Base-by-base conservation (phyloP, 2,329 filamentous ascomycete species). In the Sphaerulina musiva region DNA sequence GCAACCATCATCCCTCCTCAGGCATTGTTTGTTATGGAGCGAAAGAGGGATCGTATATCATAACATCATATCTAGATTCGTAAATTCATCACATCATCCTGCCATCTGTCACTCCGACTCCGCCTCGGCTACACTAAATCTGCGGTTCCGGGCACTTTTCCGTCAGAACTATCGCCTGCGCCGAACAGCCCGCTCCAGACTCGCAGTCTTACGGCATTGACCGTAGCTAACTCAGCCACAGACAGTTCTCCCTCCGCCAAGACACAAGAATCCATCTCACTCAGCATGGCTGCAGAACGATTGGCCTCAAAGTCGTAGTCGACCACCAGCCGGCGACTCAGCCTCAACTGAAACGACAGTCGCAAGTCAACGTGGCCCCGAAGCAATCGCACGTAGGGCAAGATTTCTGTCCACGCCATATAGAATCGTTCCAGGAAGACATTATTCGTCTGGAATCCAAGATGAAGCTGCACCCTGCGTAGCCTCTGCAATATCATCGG, bases 351-450 rank as follows among this genome's bases (percentile, higher is more conserved):
- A n/a, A 58, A 60, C 3, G 53, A 48, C 2, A 60, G 26, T 3
- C 55, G 55, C 23, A 58, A 17, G 4, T 58, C 55, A 9, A 45
- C 20, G 10, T 49, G 39, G 3, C 23, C 12, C 11, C 12, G 20
- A n/a, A 58, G 17, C 5, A 48, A 9, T 7, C 23, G 34, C n/a
- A 60, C 26, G 12, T 45, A 46, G 9, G 51, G 51, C 9, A 46
- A 26, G 10, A 58, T 41, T 26, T 56, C 53, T 11, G 39, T 31
- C 58, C 58, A 60, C 7, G 56, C 53, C 1, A 48, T 46, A 31
- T 53, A 56, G 51, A 60, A 54, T 6, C 58, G 48, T 11, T 58
- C 58, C 6, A 56, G n/a, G 41, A 60, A 60, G 4, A 54, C 51
- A 26, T 58, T 54, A 20, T 56, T 54, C 5, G 49, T 58, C 31